A percentile compares a stretch with the other conserved stretches of the same genome.
These are phyloP conservation scores for Diaporthe australafricana DNA, from an alignment of 2,329 filamentous ascomycete genomes.

Conservation along the genomic window DNA sequence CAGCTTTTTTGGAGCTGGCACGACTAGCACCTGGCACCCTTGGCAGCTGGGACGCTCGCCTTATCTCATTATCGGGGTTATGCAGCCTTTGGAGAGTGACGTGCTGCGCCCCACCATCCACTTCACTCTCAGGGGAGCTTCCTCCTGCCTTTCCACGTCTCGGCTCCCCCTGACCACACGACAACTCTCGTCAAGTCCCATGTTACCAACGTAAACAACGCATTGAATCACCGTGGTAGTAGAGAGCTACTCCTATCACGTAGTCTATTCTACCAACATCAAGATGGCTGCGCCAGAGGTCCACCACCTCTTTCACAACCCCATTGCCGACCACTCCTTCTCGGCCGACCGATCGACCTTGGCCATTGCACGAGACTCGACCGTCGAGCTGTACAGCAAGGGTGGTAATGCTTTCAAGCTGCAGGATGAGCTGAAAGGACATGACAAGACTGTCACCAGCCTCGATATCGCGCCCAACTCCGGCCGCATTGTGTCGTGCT, in stretches of 20 bases:
- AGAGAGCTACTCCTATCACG: slow-evolving; percentile 96
- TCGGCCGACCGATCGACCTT: slow-evolving; percentile 89
- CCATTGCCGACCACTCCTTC: slow-evolving; percentile 98
- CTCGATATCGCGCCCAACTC: slow-evolving; percentile 93
- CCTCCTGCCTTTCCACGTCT: background rate
- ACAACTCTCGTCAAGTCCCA: slow-evolving; percentile 1
- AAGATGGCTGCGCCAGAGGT: slow-evolving; percentile 89
- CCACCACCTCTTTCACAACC: slow-evolving; percentile 95
- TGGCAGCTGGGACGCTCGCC: slow-evolving; percentile 39
- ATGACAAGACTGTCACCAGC: slow-evolving; percentile 96
- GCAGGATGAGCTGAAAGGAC: slow-evolving; percentile 92
- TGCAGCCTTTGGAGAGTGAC: slow-evolving; percentile 32
- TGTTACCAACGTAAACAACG: slow-evolving; percentile 21
- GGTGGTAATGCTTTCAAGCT: slow-evolving; percentile 81
- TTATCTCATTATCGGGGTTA: slow-evolving; percentile 36
- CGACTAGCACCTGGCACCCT: background rate
- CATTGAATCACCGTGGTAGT: slow-evolving; percentile 74
- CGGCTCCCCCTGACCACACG: slow-evolving; percentile 26
- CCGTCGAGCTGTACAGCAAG: slow-evolving; percentile 87
- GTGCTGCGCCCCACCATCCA: slow-evolving; percentile 28
- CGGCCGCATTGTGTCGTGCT: slow-evolving; percentile 96
- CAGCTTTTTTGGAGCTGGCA: slow-evolving; percentile 30
- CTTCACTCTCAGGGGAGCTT: slow-evolving; percentile 23
- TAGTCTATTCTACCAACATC: slow-evolving; percentile 38
- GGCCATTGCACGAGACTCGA: slow-evolving; percentile 90